phyloP scores from a whole-genome alignment of 2,329 filamentous ascomycete species.

The Dothistroma septosporum region DNA sequence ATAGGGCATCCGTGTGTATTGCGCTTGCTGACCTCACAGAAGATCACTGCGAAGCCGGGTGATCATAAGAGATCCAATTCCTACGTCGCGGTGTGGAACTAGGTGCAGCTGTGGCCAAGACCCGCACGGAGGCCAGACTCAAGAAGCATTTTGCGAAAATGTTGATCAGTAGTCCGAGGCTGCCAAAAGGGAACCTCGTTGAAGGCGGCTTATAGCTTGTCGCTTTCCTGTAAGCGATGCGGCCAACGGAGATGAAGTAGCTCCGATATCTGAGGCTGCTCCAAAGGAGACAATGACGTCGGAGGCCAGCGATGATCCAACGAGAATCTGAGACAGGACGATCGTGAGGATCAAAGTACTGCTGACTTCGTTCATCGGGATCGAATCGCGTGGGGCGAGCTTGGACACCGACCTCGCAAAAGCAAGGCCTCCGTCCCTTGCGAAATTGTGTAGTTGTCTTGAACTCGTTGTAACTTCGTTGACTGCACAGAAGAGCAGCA shows the following conservation, averaged over 20 bases:
- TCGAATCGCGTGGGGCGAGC: conserved; percentile 12
- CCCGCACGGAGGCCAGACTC: conserved; percentile 16
- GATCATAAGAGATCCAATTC: conserved; percentile 27
- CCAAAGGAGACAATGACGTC: conserved; percentile 37
- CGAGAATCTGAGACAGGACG: conserved; percentile 25
- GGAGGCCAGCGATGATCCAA: conserved; percentile 39
- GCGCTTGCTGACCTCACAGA: neutral
- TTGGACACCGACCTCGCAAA: conserved; percentile 33
- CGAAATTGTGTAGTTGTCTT: conserved; percentile 27
- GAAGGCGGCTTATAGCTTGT: conserved; percentile 19
- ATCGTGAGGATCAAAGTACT: conserved; percentile 15
- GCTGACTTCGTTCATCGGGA: conserved; percentile 27
- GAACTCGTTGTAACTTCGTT: neutral
- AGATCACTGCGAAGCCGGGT: neutral
- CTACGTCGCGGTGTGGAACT: conserved; percentile 17
- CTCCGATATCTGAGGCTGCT: conserved; percentile 33
- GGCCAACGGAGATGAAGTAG: conserved; percentile 23
- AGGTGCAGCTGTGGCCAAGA: conserved; percentile 22
- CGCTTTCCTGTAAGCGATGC: conserved; percentile 21
- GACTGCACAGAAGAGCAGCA: neutral
- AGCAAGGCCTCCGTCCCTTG: conserved; percentile 35
- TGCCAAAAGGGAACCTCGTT: conserved; percentile 24
- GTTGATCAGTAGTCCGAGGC: conserved; percentile 15
- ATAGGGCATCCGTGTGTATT: neutral
- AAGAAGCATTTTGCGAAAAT: conserved; percentile 16